phyloP scores from a whole-genome alignment of 192 early-diverging fungal species.

The Coemansia biformis region DNA sequence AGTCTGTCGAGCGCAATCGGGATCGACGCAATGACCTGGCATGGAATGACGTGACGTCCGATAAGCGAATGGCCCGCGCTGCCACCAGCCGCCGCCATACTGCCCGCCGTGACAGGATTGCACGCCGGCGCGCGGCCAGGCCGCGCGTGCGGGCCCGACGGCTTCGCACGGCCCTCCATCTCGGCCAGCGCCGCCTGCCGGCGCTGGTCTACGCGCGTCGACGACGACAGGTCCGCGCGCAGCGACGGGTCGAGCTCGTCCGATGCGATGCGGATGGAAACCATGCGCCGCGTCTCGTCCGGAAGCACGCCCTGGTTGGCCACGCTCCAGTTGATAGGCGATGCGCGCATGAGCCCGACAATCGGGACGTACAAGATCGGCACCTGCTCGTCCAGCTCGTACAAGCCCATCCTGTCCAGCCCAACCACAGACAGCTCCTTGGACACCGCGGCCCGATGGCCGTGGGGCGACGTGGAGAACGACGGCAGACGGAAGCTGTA shows the following conservation, averaged over 20 bases:
- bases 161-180: slow-evolving; percentile 11
- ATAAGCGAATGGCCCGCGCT: slow-evolving; percentile 21
- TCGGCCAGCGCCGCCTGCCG: slow-evolving; percentile 35
- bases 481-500: slow-evolving; percentile 46
- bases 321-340: slow-evolving; percentile 48
- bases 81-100: too few species aligned
- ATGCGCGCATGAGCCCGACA: slow-evolving; percentile 40
- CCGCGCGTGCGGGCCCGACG: slow-evolving; percentile 7
- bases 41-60: slow-evolving; percentile 43
- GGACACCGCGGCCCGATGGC: slow-evolving; percentile 42
- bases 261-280: slow-evolving; percentile 44
- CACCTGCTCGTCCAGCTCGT: slow-evolving; percentile 51
- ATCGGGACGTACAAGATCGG: slow-evolving; percentile 43
- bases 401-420: slow-evolving; percentile 40
- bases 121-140: slow-evolving; percentile 2
- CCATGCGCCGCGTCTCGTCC: slow-evolving; percentile 44
- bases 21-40: slow-evolving; percentile 42
- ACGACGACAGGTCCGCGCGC: slow-evolving; percentile 36
- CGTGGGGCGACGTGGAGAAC: slow-evolving; percentile 50
- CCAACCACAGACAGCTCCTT: slow-evolving; percentile 48
- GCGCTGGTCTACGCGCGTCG: slow-evolving; percentile 36
- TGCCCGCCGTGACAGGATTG: slow-evolving; percentile 10
- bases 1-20: slow-evolving; percentile 38
- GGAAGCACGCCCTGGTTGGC: slow-evolving; percentile 34
- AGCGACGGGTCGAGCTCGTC: slow-evolving; percentile 44